Conservation (phyloP, 495 filamentous ascomycete genomes). For the Parmelia sp. region DNA sequence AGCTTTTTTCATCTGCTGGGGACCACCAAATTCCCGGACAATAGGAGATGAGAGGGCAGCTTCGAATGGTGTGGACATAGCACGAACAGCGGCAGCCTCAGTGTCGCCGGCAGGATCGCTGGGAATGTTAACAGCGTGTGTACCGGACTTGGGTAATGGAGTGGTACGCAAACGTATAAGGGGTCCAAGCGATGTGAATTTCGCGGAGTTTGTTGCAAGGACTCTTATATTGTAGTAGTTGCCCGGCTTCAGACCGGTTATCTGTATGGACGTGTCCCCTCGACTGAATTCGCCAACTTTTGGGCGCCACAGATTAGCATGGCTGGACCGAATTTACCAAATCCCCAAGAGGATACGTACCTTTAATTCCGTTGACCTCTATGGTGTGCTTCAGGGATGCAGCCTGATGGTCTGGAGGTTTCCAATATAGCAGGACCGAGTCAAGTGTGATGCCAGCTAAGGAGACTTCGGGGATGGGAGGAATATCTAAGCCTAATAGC, state of each 20-base stretch:
- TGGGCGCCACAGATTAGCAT: constrained; percentile 22
- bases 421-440: constrained; percentile 88
- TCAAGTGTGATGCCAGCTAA: constrained; percentile 84
- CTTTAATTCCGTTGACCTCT: constrained; percentile 86
- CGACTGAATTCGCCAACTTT: constrained; percentile 82
- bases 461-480: constrained; percentile 80
- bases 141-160: constrained; percentile 45
- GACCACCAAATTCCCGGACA: constrained; percentile 55
- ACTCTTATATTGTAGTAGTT: constrained; percentile 90
- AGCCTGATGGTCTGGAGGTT: constrained; percentile 66
- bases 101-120: constrained; percentile 43
- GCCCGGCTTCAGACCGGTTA: constrained; percentile 74
- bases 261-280: constrained; percentile 82
- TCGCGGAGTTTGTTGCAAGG: constrained; percentile 77
- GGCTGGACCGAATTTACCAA: background rate
- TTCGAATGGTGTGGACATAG: constrained; percentile 37
- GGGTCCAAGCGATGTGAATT: constrained; percentile 83
- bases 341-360: constrained; percentile 41
- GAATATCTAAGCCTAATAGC: constrained; percentile 87
- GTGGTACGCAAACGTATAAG: constrained; percentile 75
- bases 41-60: constrained; percentile 34
- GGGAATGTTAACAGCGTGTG: constrained; percentile 42
- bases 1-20: constrained; percentile 54
- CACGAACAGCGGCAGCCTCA: constrained; percentile 48
- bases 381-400: constrained; percentile 83